phyloP scores from a whole-genome alignment of 495 filamentous ascomycete species.

The Trichoderma virens region DNA sequence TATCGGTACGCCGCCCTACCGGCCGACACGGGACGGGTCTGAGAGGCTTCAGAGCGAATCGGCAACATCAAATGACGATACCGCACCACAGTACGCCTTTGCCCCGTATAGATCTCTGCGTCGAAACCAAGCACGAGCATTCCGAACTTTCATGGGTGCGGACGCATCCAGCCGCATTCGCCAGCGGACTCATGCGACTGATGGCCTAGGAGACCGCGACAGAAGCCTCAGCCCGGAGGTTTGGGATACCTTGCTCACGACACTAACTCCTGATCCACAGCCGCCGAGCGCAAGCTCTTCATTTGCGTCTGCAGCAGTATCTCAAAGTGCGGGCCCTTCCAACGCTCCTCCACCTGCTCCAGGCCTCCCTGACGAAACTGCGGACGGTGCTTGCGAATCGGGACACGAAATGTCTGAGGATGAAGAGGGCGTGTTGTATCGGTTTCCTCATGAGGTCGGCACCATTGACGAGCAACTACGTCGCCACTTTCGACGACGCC shows the following conservation, averaged over 20 bases:
- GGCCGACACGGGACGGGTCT: neutral
- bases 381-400: conserved; percentile 33
- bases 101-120: neutral
- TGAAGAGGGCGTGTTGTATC: conserved; percentile 30
- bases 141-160: neutral
- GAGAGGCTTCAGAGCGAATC: neutral
- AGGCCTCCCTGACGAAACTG: conserved; percentile 22
- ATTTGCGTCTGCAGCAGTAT: conserved; percentile 60
- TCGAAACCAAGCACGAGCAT: neutral
- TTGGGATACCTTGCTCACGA: conserved; percentile 76
- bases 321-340: conserved; percentile 28
- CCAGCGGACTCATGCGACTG: conserved; percentile 24
- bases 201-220: conserved; percentile 78
- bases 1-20: neutral
- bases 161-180: neutral
- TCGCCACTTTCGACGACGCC: neutral
- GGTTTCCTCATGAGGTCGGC: too few species aligned
- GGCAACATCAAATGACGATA: neutral
- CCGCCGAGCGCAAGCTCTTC: conserved; percentile 74
- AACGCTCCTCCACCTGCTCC: conserved; percentile 29
- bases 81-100: neutral
- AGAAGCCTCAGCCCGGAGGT: conserved; percentile 72
- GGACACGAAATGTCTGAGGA: conserved; percentile 27
- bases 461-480: too few species aligned
- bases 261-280: conserved; percentile 71